Conservation (phyloP, 192 early-diverging fungal species). For the Haplosporangium gracile region DNA sequence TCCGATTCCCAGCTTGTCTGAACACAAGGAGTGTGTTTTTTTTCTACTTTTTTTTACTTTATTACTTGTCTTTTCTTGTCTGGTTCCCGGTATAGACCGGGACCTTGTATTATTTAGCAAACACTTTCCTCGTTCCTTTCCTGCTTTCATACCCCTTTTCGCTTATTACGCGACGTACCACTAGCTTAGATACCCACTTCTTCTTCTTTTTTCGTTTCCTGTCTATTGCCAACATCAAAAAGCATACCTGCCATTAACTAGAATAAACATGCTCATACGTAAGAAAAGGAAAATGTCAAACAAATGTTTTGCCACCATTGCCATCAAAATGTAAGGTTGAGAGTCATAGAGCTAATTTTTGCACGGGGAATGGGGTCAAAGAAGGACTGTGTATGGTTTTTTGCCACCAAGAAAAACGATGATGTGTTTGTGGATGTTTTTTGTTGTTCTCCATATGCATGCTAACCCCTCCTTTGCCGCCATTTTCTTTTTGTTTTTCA, state of each 20-base stretch:
- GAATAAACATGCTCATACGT: neutral
- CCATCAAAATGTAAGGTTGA: neutral
- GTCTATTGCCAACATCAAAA: neutral
- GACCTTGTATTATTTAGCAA: constrained; percentile 3
- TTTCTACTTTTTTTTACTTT: neutral
- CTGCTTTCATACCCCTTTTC: neutral
- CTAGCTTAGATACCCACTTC: constrained; percentile 7
- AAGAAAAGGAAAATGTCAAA: neutral
- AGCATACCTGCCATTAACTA: neutral
- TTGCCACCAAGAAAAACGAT: neutral
- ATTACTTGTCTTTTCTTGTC: neutral
- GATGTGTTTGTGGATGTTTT: neutral
- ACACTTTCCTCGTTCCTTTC: neutral
- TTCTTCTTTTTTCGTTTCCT: neutral
- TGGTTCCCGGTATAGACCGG: neutral
- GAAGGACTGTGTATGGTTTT: no score
- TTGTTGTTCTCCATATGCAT: neutral
- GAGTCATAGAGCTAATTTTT: neutral
- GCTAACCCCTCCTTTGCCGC: neutral
- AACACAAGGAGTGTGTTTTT: neutral
- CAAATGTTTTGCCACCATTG: neutral
- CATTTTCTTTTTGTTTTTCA: neutral
- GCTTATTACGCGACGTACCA: neutral
- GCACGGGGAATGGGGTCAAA: no score
- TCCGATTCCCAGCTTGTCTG: neutral